Percentiles rank a stretch among this genome's conserved stretches.
phyloP scores from a whole-genome alignment of 129 eudicot genomes.

The Helianthus tuberosus region DNA sequence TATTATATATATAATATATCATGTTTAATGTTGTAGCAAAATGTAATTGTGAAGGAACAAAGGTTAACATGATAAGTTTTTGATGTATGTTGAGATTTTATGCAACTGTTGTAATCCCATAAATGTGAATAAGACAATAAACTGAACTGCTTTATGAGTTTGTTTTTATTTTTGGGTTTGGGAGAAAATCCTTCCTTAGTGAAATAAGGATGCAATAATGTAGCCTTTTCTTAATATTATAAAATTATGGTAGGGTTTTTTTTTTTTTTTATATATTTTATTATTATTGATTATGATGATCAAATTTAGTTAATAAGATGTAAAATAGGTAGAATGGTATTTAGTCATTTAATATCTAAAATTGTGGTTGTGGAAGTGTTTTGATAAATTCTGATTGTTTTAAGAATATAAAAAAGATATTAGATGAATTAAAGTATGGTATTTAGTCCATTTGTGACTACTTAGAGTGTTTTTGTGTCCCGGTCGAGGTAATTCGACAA shows the following conservation, averaged over 20 bases:
- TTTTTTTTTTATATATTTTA: background rate
- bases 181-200: background rate
- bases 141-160: background rate
- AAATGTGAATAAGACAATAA: constrained; percentile 36
- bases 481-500: too few relatives aligned
- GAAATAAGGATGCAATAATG: background rate
- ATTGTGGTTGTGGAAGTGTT: too few relatives aligned
- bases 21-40: constrained; percentile 29
- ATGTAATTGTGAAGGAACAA: constrained; percentile 24
- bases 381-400: too few relatives aligned
- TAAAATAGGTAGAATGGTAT: background rate
- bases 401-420: too few relatives aligned
- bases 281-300: background rate
- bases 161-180: constrained; percentile 15
- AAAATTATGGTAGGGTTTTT: background rate
- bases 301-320: background rate
- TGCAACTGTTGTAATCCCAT: constrained; percentile 22
- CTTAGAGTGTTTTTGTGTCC: too few relatives aligned
- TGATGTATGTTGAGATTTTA: constrained; percentile 11
- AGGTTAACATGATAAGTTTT: constrained; percentile 21
- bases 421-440: too few relatives aligned
- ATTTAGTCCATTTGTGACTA: too few relatives aligned
- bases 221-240: background rate
- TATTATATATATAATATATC: background rate
- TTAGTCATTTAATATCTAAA: too few relatives aligned